These are phyloP conservation scores for Pseudocercospora cruenta DNA, from an alignment of 2,329 filamentous ascomycete species.

Conservation along the genomic window DNA sequence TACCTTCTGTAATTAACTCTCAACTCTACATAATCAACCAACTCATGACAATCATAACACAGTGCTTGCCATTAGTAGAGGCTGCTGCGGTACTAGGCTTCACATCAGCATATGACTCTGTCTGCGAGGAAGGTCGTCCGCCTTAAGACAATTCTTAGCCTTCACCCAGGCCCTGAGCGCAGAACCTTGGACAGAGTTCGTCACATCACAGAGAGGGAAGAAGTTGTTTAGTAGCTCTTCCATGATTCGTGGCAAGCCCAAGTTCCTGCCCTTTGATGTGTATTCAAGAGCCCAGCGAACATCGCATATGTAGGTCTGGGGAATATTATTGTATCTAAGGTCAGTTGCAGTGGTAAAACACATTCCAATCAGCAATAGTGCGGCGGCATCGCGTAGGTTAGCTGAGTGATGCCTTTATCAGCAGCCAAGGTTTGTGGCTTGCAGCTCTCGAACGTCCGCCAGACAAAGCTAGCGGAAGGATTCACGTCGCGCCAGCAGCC, in stretches of 20 bases:
- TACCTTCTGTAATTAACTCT: no score
- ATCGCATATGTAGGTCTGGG: neutral
- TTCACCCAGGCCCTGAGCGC: neutral
- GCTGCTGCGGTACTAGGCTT: no score
- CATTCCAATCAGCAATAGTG: neutral
- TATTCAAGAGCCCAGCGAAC: neutral
- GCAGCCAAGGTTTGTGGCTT: neutral
- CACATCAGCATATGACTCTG: neutral
- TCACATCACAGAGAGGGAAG: neutral
- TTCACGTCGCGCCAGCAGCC: neutral
- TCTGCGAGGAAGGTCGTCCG: neutral
- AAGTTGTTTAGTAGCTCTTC: neutral
- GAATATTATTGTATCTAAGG: neutral
- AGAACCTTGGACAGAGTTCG: neutral
- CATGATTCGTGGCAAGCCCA: neutral
- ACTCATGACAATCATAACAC: no score
- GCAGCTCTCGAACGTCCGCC: neutral
- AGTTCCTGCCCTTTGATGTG: neutral
- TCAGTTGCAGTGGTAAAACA: neutral
- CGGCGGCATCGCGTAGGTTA: neutral
- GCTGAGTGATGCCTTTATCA: conserved; percentile 7
- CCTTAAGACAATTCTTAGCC: neutral
- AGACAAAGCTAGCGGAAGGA: neutral
- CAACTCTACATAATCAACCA: no score
- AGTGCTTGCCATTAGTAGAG: neutral